Evolutionary conservation across 2,329 filamentous ascomycete species (phyloP).

Genomic region (Monosporascus ibericus): DNA sequence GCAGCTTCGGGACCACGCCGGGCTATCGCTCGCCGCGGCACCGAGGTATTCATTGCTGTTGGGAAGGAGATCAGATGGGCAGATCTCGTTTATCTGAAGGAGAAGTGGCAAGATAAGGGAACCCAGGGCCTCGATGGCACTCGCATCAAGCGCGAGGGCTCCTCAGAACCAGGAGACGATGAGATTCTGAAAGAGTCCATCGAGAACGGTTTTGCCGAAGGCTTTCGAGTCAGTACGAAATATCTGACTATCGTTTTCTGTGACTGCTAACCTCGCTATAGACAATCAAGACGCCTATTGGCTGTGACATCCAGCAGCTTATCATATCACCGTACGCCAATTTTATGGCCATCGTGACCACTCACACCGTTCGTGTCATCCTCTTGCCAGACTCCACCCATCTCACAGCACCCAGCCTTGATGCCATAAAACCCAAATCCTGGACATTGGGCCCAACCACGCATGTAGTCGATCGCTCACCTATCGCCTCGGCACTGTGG

Average conservation of each 20-base stretch:
- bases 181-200: conserved; percentile 23
- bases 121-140: conserved; percentile 26
- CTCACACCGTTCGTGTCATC: conserved; percentile 82
- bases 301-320: conserved; percentile 78
- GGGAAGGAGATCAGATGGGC: conserved; percentile 91
- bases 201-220: conserved; percentile 27
- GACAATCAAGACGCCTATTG: conserved; percentile 71
- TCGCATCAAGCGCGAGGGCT: conserved; percentile 44
- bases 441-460: conserved; percentile 90
- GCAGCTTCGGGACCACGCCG: conserved; percentile 42
- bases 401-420: conserved; percentile 61
- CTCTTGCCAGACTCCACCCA: conserved; percentile 77
- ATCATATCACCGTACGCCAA: conserved; percentile 75
- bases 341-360: conserved; percentile 78
- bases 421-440: conserved; percentile 72
- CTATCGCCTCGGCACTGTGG: conserved; percentile 79
- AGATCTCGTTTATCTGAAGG: conserved; percentile 75
- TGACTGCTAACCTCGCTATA: conserved; percentile 27
- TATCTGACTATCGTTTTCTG: neutral
- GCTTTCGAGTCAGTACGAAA: conserved; percentile 39
- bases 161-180: conserved; percentile 27
- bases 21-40: conserved; percentile 74
- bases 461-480: conserved; percentile 79
- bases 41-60: conserved; percentile 82
- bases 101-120: conserved; percentile 40